Evolutionary conservation across 257 asterid genomes (phyloP), one percentile per base, ranked within the genome.

Genomic region (Solanum chilense): DNA sequence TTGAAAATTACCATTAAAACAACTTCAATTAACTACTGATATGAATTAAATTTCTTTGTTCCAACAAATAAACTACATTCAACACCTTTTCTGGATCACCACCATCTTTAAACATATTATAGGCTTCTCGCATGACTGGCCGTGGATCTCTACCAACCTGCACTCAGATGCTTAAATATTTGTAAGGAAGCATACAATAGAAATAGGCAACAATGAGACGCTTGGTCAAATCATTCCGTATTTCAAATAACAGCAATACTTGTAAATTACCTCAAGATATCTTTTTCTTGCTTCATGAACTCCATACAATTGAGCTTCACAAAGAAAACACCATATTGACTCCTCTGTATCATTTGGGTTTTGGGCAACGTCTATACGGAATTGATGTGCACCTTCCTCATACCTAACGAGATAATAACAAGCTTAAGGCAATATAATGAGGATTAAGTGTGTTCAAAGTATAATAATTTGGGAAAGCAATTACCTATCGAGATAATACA

Each of bases 281-380:
- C 91, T 92, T 84, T 80, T 92, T 88, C 99, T 92, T 75, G 99
- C 98, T 92, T 95, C 98, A 90, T 92, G 94, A 71, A 90, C 93
- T 60, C 98, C 98, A 86, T 95, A 93, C 83, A 94, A 75, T 88
- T 92, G 97, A 88, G 98, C 96, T 91, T 96, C 99, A 90, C 99
- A 95, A n/a, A 96, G 97, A 90, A 94, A 96, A 89, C 97, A 96
- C 99, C 99, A 96, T 90, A 96, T 96, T 81, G 99, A 95, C 92
- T 96, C 99, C 87, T 96, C 99, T 3, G 98, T 96, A n/a, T 96
- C 99, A 88, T 95, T 94, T 20, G 99, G 99, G 49, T 96, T 96
- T 83, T 94, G 96, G 10, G 99, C 97, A 90, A 96, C 99, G 87
- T 96, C 98, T 77, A 96, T 12, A 82, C 98, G 91, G 74, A 96